These are phyloP conservation scores for Pestalotiopsis sp. DNA, from an alignment of 2,329 filamentous ascomycete genomes.

Conservation along the genomic window DNA sequence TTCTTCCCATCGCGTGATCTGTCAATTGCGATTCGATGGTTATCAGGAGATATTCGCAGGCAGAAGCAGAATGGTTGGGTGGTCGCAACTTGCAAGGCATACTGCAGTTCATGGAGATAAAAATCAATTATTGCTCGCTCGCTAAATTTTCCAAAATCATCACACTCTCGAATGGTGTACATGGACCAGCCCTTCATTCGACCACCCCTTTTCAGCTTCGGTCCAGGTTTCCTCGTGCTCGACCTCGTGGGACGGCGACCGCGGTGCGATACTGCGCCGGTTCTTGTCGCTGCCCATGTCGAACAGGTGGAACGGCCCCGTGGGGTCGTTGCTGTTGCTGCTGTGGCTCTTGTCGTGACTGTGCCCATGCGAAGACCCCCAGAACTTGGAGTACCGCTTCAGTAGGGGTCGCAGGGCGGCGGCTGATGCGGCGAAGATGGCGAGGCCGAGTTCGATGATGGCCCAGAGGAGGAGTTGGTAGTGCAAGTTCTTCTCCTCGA, in stretches of 20 bases:
- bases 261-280: background rate
- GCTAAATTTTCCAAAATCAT: background rate
- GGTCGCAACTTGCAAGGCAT: too few species aligned
- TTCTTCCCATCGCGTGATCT: background rate
- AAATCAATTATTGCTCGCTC: background rate
- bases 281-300: background rate
- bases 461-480: conserved; percentile 35
- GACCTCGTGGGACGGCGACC: background rate
- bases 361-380: background rate
- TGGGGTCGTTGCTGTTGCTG: background rate
- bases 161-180: background rate
- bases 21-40: background rate
- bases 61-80: too few species aligned
- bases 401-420: conserved; percentile 33
- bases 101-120: background rate
- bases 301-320: background rate
- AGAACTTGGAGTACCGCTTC: conserved; percentile 14
- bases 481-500: conserved; percentile 26
- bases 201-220: background rate
- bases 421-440: conserved; percentile 31
- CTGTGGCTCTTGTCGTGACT: background rate
- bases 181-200: background rate
- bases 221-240: background rate
- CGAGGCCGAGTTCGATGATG: conserved; percentile 32
- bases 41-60: too few species aligned